These are phyloP conservation scores for Penicillium sp. DNA, from an alignment of 2,329 filamentous ascomycete genomes.

Conservation along the genomic window DNA sequence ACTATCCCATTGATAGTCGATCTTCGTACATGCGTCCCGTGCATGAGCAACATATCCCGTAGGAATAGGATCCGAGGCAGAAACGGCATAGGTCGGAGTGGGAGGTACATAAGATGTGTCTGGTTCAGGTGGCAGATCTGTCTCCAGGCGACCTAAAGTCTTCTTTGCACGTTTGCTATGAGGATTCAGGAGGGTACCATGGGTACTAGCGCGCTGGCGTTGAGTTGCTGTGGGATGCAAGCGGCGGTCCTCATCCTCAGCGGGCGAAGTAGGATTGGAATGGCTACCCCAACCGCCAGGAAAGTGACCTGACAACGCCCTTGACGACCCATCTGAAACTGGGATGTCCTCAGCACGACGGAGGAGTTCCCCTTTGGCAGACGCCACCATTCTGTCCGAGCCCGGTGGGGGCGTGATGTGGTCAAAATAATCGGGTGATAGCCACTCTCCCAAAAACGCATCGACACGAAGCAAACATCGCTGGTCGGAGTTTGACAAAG, in stretches of 20 bases:
- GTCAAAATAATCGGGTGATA: conserved; percentile 90
- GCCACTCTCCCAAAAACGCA: conserved; percentile 92
- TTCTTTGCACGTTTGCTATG: conserved; percentile 20
- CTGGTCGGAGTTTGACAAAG: conserved; percentile 7
- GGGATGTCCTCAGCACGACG: conserved; percentile 68
- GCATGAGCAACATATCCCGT: conserved; percentile 87
- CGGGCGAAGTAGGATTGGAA: conserved; percentile 25
- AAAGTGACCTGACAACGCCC: conserved; percentile 48
- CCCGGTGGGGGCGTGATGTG: conserved; percentile 84
- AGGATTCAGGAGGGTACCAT: conserved; percentile 37
- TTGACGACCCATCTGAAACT: conserved; percentile 38
- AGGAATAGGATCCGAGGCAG: conserved; percentile 76
- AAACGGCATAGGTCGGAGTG: conserved; percentile 78
- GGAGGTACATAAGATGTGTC: conserved; percentile 67
- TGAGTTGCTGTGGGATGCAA: conserved; percentile 3
- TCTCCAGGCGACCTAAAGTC: conserved; percentile 34
- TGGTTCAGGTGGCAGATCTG: conserved; percentile 29
- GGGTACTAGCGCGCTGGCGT: conserved; percentile 51
- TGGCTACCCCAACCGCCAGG: conserved; percentile 56
- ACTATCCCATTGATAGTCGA: conserved; percentile 98
- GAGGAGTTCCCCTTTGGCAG: conserved; percentile 83
- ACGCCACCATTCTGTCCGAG: conserved; percentile 81
- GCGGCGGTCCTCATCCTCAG: conserved; percentile 28
- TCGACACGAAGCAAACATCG: conserved; percentile 68
- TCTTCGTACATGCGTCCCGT: conserved; percentile 75